Evolutionary conservation across 441 rosid species (phyloP).

Genomic region (Jatropha podagrica): DNA sequence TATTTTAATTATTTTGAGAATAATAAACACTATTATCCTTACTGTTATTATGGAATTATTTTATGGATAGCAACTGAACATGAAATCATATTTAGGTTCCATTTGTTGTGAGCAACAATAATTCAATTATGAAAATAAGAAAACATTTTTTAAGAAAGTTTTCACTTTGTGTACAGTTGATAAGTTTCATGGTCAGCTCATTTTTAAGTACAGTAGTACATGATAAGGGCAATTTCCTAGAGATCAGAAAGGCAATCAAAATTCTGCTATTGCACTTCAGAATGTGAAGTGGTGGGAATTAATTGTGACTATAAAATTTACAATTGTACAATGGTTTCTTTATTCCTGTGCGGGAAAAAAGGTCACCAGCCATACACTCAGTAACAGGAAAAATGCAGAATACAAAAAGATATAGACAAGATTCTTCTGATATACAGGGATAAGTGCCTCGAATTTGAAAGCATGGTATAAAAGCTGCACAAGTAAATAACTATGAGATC

Average conservation of each 20-base stretch:
- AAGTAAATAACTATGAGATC: constrained; percentile 28
- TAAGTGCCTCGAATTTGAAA: neutral
- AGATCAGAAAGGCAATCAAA: neutral
- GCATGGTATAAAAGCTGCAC: neutral
- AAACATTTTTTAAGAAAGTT: no score
- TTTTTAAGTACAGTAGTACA: no score
- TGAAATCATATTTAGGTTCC: no score
- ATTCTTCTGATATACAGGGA: neutral
- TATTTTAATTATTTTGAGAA: no score
- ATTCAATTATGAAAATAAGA: no score
- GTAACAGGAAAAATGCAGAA: neutral
- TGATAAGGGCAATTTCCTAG: neutral
- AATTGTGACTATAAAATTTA: neutral
- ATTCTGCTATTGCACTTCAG: neutral
- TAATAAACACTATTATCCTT: no score
- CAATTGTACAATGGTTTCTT: neutral
- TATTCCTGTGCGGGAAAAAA: neutral
- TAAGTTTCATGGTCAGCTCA: no score
- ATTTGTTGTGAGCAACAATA: no score
- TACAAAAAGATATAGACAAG: neutral
- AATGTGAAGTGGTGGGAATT: neutral
- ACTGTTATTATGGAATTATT: no score
- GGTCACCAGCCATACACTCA: neutral
- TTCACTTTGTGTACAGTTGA: no score
- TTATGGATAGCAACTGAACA: no score